Conservation (phyloP, 805 yeast species). For the Starmerella tilneyi region DNA sequence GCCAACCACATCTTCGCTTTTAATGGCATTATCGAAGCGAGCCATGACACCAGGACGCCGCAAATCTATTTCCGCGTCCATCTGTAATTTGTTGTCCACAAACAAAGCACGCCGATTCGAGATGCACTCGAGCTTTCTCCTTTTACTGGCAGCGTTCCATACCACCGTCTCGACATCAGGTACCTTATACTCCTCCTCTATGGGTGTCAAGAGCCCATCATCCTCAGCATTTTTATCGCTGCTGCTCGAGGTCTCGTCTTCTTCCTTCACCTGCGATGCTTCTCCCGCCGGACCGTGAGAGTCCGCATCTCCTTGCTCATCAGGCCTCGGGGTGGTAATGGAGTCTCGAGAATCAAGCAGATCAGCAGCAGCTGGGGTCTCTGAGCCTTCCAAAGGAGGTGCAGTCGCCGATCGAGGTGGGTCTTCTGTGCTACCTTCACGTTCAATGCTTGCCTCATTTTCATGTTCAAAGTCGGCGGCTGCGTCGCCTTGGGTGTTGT, state of each 20-base stretch:
- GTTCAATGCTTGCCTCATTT: too few species aligned
- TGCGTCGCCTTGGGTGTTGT: too few species aligned
- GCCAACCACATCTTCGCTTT: slow-evolving; percentile 24
- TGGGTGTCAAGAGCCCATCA: not conserved
- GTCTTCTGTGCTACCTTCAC: too few species aligned
- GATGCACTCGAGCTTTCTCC: slow-evolving; percentile 66
- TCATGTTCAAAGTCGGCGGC: too few species aligned
- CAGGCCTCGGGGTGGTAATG: too few species aligned
- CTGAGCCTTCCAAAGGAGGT: too few species aligned
- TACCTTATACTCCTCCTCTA: slow-evolving; percentile 8
- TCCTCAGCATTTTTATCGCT: not conserved
- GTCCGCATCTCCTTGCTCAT: not conserved
- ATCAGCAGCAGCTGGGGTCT: too few species aligned
- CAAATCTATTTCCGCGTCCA: slow-evolving; percentile 58
- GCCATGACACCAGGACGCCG: slow-evolving; percentile 61
- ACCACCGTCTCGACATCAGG: slow-evolving; percentile 33
- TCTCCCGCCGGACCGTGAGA: too few species aligned
- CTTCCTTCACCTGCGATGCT: not conserved
- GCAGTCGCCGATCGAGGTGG: too few species aligned
- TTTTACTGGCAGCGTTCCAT: slow-evolving; percentile 71
- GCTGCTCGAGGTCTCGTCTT: not conserved
- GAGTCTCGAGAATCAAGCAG: too few species aligned
- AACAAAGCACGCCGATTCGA: slow-evolving; percentile 58
- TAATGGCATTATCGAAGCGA: slow-evolving; percentile 35
- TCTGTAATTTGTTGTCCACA: slow-evolving; percentile 46